Evolutionary conservation across 352 stramenopile genomes (phyloP).

Genomic region (Phytophthora tentaculata): DNA sequence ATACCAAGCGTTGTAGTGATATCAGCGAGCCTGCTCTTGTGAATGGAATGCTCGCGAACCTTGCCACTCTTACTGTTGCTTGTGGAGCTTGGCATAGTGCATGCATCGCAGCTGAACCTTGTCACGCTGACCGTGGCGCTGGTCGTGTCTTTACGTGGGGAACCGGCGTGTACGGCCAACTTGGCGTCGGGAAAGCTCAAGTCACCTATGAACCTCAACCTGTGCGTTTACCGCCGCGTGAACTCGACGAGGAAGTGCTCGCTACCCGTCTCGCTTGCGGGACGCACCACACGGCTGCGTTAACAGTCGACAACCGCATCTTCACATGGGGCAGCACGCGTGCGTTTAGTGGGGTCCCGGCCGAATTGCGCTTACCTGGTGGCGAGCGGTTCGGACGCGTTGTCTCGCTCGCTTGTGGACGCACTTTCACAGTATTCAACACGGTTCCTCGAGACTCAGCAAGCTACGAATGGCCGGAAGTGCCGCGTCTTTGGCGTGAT

Average conservation of each 20-base stretch:
- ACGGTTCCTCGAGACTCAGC: constrained; percentile 52
- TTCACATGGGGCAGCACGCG: constrained; percentile 74
- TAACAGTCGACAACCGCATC: constrained; percentile 60
- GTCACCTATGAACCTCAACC: constrained; percentile 51
- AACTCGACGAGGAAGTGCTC: constrained; percentile 48
- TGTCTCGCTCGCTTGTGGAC: constrained; percentile 67
- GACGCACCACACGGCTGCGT: constrained; percentile 66
- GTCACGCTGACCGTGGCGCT: neutral
- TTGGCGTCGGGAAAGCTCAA: constrained; percentile 53
- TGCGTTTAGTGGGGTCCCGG: constrained; percentile 48
- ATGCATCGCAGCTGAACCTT: constrained; percentile 49
- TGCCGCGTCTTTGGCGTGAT: constrained; percentile 54
- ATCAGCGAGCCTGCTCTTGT: constrained; percentile 45
- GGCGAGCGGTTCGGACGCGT: constrained; percentile 53
- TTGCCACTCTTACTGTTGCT: constrained; percentile 58
- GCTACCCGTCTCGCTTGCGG: constrained; percentile 59
- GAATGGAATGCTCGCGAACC: constrained; percentile 34
- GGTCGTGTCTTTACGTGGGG: constrained; percentile 75
- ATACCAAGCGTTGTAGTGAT: constrained; percentile 25
- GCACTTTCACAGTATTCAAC: constrained; percentile 81
- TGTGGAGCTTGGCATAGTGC: constrained; percentile 81
- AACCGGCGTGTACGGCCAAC: constrained; percentile 75
- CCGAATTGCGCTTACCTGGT: constrained; percentile 40
- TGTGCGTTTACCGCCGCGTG: constrained; percentile 38
- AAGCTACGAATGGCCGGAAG: constrained; percentile 68